phyloP scores from a whole-genome alignment of 2,329 filamentous ascomycete species.

The Ophiocordyceps camponoti-leonardi region DNA sequence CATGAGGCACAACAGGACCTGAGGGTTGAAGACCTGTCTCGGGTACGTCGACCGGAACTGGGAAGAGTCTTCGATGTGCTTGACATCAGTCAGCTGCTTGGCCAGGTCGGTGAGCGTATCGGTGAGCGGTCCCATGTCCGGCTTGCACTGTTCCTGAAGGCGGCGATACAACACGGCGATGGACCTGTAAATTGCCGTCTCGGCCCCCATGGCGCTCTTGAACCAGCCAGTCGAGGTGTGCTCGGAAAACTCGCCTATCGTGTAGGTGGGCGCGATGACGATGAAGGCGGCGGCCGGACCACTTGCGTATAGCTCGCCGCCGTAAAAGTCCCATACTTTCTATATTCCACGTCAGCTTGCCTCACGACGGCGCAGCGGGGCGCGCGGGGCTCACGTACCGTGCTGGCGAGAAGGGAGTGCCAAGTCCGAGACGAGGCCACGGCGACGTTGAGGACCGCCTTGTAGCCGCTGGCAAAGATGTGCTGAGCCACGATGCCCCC shows the following conservation, averaged over 20 bases:
- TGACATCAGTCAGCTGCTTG: slow-evolving; percentile 1
- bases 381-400: slow-evolving; percentile 6
- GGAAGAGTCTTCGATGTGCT: slow-evolving; percentile 3
- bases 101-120: slow-evolving; percentile 1
- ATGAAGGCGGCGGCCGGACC: slow-evolving; percentile 10
- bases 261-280: slow-evolving; percentile 10
- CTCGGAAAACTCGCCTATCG: slow-evolving; percentile 5
- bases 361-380: neutral
- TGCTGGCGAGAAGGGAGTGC: slow-evolving; percentile 7
- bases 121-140: slow-evolving; percentile 1
- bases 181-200: slow-evolving; percentile 4
- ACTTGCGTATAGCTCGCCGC: slow-evolving; percentile 3
- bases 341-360: slow-evolving; percentile 1
- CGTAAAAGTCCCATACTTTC: slow-evolving; percentile 12
- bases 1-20: slow-evolving; percentile 2
- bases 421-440: slow-evolving; percentile 8
- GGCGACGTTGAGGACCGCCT: slow-evolving; percentile 7
- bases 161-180: slow-evolving; percentile 2
- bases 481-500: slow-evolving; percentile 5
- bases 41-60: slow-evolving; percentile 4
- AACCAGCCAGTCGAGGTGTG: slow-evolving; percentile 3
- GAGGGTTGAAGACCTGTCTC: slow-evolving; percentile 3
- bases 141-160: neutral
- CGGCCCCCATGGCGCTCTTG: slow-evolving; percentile 3
- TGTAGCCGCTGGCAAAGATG: slow-evolving; percentile 9